Evolutionary conservation across 2,329 filamentous ascomycete species (phyloP).

Genomic region (Uncinocarpus reesii): DNA sequence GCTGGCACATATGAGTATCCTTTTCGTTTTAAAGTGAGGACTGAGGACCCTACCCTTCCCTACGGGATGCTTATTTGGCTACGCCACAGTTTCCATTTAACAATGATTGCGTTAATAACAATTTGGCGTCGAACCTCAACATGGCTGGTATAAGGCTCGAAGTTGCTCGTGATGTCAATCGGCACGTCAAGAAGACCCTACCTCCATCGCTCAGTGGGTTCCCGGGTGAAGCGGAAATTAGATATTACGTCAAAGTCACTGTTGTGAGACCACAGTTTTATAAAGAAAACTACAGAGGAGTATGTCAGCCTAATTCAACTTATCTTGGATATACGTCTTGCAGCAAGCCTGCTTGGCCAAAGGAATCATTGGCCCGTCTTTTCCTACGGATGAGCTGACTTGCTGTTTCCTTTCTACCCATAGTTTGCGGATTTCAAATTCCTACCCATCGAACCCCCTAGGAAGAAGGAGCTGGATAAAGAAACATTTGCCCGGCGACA

Average conservation of each 20-base stretch:
- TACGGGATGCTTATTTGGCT: conserved; percentile 7
- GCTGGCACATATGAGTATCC: conserved; percentile 41
- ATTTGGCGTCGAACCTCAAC: conserved; percentile 38
- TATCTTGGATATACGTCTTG: neutral
- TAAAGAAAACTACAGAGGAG: conserved; percentile 71
- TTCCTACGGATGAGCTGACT: conserved; percentile 13
- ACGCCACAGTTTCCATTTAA: conserved; percentile 40
- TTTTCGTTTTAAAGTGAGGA: conserved; percentile 40
- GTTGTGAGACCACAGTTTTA: conserved; percentile 79
- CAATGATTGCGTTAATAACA: conserved; percentile 40
- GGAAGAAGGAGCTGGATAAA: conserved; percentile 54
- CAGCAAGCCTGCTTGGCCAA: too few species aligned
- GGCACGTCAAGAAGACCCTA: conserved; percentile 73
- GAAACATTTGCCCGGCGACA: conserved; percentile 75
- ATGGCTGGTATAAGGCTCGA: conserved; percentile 38
- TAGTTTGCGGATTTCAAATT: conserved; percentile 61
- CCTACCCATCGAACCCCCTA: conserved; percentile 81
- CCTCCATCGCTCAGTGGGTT: conserved; percentile 84
- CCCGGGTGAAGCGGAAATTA: conserved; percentile 75
- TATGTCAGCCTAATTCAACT: conserved; percentile 20
- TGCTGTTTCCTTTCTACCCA: conserved; percentile 14
- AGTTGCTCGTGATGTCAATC: conserved; percentile 35
- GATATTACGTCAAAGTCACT: conserved; percentile 93
- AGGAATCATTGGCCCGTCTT: neutral
- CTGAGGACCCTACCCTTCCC: neutral